Percentiles rank a stretch among this genome's conserved stretches.
Evolutionary conservation across 768 basidiomycete genomes (phyloP).

Genomic region (Russula olivacea): DNA sequence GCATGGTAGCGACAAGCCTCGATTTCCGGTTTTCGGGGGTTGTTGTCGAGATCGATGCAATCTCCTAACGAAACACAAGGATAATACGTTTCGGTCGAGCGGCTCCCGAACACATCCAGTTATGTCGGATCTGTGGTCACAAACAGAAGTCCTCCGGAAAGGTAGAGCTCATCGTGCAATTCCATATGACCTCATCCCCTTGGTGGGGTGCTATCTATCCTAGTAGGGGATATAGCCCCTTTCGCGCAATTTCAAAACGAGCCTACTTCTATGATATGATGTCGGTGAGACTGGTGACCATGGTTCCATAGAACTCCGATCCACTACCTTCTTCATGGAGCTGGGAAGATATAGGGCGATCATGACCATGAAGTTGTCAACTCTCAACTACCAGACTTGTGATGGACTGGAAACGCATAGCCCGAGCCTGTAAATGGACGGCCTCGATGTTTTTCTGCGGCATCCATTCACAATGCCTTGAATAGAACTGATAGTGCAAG

Average conservation of each 20-base stretch:
- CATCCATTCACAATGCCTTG: not conserved
- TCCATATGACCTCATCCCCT: not conserved
- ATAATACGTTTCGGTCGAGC: not conserved
- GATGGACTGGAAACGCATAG: not conserved
- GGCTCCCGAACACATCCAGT: not conserved
- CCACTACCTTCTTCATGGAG: not conserved
- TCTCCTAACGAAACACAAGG: not conserved
- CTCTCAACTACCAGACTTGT: not conserved
- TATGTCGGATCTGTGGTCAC: not conserved
- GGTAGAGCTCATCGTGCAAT: not conserved
- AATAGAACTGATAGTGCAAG: not conserved
- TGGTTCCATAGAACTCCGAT: constrained; percentile 2
- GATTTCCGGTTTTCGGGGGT: not conserved
- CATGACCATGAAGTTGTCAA: not conserved
- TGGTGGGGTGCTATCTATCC: not conserved
- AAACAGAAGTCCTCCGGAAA: not conserved
- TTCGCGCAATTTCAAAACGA: not conserved
- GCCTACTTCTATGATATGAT: not conserved
- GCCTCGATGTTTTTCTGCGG: not conserved
- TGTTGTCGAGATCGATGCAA: not conserved
- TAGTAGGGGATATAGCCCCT: not conserved
- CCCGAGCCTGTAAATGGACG: not conserved
- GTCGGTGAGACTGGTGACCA: not conserved
- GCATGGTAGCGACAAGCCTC: not conserved
- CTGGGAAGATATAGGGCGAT: not conserved